Evolutionary conservation across 163 green algal genomes (phyloP), one percentile per base, ranked within the genome.

Genomic region (Coccomyxa subellipsoidea): DNA sequence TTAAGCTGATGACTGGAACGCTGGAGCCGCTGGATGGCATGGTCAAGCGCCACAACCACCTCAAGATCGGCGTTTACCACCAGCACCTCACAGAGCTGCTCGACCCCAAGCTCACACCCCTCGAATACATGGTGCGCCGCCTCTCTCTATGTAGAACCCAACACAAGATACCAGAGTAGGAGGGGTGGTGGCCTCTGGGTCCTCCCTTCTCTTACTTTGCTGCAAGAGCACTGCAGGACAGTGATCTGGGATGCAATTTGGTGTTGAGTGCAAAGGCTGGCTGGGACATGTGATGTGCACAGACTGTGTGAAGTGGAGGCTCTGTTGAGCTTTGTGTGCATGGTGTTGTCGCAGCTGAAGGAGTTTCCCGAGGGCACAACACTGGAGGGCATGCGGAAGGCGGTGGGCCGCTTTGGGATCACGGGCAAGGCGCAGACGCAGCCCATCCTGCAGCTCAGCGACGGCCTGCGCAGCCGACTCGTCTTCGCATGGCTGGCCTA

Each of bases 1-100:
- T 99, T 36, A 99, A 99, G 91, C 92, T 99, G 75, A 98, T 99
- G 94, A 83, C 91, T n/a, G 96, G 96, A 15, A 89, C 95, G 12
- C 84, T 99, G 81, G 81, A 88, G 75, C 81, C 84, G 10, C 90
- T 92, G 18, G 85, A 92, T 69, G 97, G 97, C 69, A 92, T 92
- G 72, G 93, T 99, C 1, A 96, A 93, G 69, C 85, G 96, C 36
- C 96, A 99, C 89, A 94, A 92, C 83, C 93, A 98, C 87, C 87
- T 99, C 38, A 87, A 82, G 76, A 98, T 99, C 47, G 96, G 92
- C 29, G 90, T 93, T 78, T 99, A 98, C 88, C 96, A 98, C 88
- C 96, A 98, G 91, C 96, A 98, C 91, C 93, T 96, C 27, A 91
- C 92, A 25, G 95, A 98, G 72, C 84, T 92, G 79, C 89, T 98